Percentiles rank a stretch among this genome's conserved stretches.
Conservation (phyloP, 202 grass and related monocot species). For the Zoysia matrella region DNA sequence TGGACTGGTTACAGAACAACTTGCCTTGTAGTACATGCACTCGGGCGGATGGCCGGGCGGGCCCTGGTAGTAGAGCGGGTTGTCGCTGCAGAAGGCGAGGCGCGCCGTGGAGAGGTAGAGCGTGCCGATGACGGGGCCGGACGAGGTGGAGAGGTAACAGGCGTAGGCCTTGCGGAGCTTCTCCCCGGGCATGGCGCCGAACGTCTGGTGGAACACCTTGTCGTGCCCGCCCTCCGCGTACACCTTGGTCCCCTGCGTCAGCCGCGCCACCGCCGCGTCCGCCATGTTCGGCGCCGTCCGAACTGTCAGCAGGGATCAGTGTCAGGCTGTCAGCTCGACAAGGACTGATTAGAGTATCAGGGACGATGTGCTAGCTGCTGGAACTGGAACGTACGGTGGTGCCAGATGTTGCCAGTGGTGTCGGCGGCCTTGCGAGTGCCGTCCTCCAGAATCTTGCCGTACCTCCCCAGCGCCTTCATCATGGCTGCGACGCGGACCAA, state of each 20-base stretch:
- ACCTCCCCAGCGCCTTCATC: constrained; percentile 75
- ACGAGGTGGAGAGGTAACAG: constrained; percentile 94
- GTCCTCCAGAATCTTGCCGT: constrained; percentile 74
- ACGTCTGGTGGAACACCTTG: constrained; percentile 84
- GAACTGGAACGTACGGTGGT: constrained; percentile 60
- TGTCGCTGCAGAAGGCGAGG: constrained; percentile 92
- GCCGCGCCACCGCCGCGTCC: constrained; percentile 76
- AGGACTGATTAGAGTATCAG: background rate
- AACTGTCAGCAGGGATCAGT: constrained; percentile 43
- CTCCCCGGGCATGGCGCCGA: constrained; percentile 70
- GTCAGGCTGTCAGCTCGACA: background rate
- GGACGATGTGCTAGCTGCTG: background rate
- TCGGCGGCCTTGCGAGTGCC: constrained; percentile 69
- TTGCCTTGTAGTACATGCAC: constrained; percentile 81
- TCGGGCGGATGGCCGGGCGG: constrained; percentile 45
- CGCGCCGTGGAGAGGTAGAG: constrained; percentile 83
- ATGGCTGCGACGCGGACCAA: constrained; percentile 47
- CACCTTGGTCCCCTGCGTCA: constrained; percentile 92
- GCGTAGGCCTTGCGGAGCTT: constrained; percentile 89
- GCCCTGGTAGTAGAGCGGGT: constrained; percentile 60
- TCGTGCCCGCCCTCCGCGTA: constrained; percentile 87
- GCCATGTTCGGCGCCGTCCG: constrained; percentile 84
- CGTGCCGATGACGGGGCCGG: constrained; percentile 88
- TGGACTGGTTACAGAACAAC: background rate
- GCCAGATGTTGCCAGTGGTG: constrained; percentile 85